phyloP scores from a whole-genome alignment of 257 asterid species.

The Forsythia suspensa region DNA sequence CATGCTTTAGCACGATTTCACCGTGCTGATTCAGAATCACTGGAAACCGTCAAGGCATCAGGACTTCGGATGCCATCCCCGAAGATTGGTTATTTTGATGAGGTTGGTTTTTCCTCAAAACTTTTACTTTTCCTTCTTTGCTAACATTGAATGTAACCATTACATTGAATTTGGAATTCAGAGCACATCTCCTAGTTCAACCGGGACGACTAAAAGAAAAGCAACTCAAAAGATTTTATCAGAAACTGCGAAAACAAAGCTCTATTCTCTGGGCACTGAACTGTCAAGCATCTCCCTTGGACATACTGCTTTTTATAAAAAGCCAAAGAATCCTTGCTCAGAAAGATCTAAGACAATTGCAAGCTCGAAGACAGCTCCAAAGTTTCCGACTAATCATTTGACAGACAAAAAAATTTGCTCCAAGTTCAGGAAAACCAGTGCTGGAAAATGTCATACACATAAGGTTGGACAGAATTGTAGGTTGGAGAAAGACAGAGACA shows the following conservation, averaged over 20 bases:
- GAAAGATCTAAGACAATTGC: constrained; percentile 15
- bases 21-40: constrained; percentile 17
- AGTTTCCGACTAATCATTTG: background rate
- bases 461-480: constrained; percentile 17
- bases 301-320: constrained; percentile 18
- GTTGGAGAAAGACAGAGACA: constrained; percentile 19
- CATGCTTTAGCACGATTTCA: background rate
- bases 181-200: constrained; percentile 16
- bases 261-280: background rate
- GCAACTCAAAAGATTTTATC: constrained; percentile 20
- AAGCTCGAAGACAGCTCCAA: constrained; percentile 14
- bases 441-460: constrained; percentile 23
- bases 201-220: constrained; percentile 24
- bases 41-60: constrained; percentile 40
- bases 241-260: constrained; percentile 1
- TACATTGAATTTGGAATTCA: constrained; percentile 16
- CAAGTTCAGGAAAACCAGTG: constrained; percentile 20
- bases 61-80: constrained; percentile 67
- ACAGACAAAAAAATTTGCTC: constrained; percentile 16
- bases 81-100: constrained; percentile 53
- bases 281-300: constrained; percentile 21
- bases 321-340: constrained; percentile 20
- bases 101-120: constrained; percentile 33
- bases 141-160: background rate
- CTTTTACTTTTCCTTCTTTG: background rate